Base-by-base conservation (phyloP, 225 moss, liverwort and hornwort species). In the Physcomitrium patens region DNA sequence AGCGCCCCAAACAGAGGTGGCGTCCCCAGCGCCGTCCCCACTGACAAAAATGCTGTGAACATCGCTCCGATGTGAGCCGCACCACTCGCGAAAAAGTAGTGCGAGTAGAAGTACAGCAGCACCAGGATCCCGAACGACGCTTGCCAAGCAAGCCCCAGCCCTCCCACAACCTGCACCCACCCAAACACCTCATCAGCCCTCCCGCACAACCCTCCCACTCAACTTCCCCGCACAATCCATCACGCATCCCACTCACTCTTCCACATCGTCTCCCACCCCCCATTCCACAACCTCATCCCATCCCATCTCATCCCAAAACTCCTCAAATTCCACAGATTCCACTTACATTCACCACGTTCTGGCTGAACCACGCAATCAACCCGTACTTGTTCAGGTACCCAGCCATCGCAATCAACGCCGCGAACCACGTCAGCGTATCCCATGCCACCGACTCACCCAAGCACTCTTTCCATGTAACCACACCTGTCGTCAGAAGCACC, bases 391-490 rank as follows among this genome's bases (percentile, higher is more conserved):
- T 99, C 76, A 99, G 74, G 68, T 99, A 95, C 37, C 89, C 80
- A 6, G 95, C 99, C 99, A 99, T 99, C 0, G 99, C 95, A 74
- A 99, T 99, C 44, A 99, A 84, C 18, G 99, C 93, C 10, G 99
- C 99, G 76, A 99, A 99, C 95, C 99, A 99, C 3, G 95, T 95
- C 55, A 99, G 85, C 0, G 95, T 99, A 64, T 99, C 99, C 99
- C 95, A 99, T 1, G 99, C 95, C 0, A 99, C 99, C 17, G 95
- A 85, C 73, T 99, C 99, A 41, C 76, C 93, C 52, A 99, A 72
- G 12, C 99, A 99, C 79, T 99, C 99, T 78, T 99, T 99, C 99
- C 99, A 99, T 7, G 99, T 99, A 11, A 99, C 97, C n/a, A 99
- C 97, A 42, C 99, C 99, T 13, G 99, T 93, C 10, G 58, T 79